These are phyloP conservation scores for Hyaloscypha hepaticicola DNA, from an alignment of 495 filamentous ascomycete species.

Conservation along the genomic window DNA sequence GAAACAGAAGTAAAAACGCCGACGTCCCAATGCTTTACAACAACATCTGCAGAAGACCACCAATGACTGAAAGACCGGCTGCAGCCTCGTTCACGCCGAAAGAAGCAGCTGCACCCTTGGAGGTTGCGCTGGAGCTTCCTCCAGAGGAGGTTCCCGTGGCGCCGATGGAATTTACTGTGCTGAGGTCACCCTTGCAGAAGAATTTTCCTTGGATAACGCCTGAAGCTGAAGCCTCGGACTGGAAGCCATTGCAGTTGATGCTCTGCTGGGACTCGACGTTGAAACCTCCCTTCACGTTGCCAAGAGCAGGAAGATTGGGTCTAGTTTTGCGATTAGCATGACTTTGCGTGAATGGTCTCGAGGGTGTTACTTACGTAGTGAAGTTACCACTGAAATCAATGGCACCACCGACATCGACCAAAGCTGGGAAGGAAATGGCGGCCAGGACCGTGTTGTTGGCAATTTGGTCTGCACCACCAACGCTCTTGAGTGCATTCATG, in stretches of 20 bases:
- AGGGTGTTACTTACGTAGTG: constrained; percentile 60
- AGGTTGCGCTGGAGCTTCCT: constrained; percentile 36
- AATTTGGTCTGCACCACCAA: constrained; percentile 78
- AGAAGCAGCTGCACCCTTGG: constrained; percentile 46
- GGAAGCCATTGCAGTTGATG: constrained; percentile 54
- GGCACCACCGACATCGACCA: constrained; percentile 75
- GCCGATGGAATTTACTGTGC: constrained; percentile 40
- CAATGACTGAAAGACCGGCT: constrained; percentile 36
- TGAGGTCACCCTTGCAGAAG: constrained; percentile 58
- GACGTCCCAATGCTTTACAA: constrained; percentile 36
- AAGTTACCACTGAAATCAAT: constrained; percentile 89
- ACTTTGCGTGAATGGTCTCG: neutral
- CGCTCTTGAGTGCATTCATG: constrained; percentile 60
- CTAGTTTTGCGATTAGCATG: constrained; percentile 45
- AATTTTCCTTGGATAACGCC: constrained; percentile 60
- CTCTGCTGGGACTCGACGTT: constrained; percentile 74
- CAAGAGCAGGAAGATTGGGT: constrained; percentile 64
- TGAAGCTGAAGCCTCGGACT: constrained; percentile 39
- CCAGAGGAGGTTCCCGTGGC: constrained; percentile 21
- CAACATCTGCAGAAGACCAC: constrained; percentile 34
- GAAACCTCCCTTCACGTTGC: constrained; percentile 81
- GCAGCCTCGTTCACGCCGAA: constrained; percentile 35
- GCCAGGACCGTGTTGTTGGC: constrained; percentile 80
- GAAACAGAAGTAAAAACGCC: constrained; percentile 32
- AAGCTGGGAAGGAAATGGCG: constrained; percentile 62